These are phyloP conservation scores for Colletotrichum karsti DNA, from an alignment of 2,329 filamentous ascomycete species.

Conservation along the genomic window DNA sequence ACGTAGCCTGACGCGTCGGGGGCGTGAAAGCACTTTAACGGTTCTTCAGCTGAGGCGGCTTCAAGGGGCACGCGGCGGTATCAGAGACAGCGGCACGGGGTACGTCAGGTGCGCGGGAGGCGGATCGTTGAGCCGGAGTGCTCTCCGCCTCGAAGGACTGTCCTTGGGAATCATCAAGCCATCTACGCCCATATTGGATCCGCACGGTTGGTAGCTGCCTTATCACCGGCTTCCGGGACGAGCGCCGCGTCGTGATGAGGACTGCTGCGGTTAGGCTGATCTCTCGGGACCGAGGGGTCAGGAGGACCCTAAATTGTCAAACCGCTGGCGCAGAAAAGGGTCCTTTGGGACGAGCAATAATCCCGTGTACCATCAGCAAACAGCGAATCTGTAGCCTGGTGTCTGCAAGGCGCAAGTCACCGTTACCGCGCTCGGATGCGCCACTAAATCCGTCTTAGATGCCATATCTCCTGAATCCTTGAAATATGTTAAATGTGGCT, in stretches of 20 bases:
- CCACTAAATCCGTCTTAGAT: background rate
- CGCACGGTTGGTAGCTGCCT: background rate
- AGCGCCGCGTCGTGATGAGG: background rate
- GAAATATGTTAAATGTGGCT: slow-evolving; percentile 3
- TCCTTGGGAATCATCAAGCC: background rate
- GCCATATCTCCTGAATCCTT: background rate
- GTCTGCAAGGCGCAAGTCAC: background rate
- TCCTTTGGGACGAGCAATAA: background rate
- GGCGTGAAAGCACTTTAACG: background rate
- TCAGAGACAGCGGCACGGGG: background rate
- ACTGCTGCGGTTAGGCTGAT: background rate
- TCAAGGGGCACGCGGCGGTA: background rate
- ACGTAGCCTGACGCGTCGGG: slow-evolving; percentile 31
- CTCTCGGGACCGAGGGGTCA: background rate
- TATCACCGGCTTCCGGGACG: background rate
- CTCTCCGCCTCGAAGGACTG: background rate
- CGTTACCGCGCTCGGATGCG: slow-evolving; percentile 10
- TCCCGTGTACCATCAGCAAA: no score
- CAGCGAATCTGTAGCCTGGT: background rate
- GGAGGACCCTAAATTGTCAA: background rate
- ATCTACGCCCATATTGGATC: background rate
- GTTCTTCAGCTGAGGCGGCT: background rate
- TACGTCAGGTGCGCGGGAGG: background rate
- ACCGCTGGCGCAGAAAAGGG: background rate
- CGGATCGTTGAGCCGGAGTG: background rate